Percentiles rank a stretch among this genome's conserved stretches.
phyloP scores from a whole-genome alignment of 1,284 basidiomycete genomes.

The Pseudozyma pruni region DNA sequence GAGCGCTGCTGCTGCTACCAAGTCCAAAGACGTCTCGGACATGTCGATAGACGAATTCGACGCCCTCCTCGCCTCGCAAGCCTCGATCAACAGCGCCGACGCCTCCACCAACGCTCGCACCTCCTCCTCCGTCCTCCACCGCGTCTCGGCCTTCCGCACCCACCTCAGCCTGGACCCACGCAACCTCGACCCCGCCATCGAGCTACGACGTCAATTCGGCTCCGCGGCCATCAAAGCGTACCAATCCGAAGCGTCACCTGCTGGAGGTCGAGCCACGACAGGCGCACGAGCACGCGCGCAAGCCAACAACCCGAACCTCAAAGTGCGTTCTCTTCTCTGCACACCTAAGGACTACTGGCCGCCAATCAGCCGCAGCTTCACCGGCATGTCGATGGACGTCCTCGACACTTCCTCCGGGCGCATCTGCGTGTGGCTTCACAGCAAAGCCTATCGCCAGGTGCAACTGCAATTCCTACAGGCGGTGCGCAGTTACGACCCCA shows the following conservation, averaged over 20 bases:
- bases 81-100: slow-evolving; percentile 14
- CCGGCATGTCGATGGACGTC: slow-evolving; percentile 63
- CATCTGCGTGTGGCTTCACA: slow-evolving; percentile 58
- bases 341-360: slow-evolving; percentile 64
- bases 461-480: slow-evolving; percentile 66
- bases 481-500: slow-evolving; percentile 61
- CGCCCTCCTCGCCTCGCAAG: slow-evolving; percentile 56
- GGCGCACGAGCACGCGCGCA: slow-evolving; percentile 53
- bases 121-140: not conserved
- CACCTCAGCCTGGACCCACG: slow-evolving; percentile 53
- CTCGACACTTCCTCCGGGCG: slow-evolving; percentile 45
- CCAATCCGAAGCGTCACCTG: slow-evolving; percentile 44
- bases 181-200: slow-evolving; percentile 59
- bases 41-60: slow-evolving; percentile 65
- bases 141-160: slow-evolving; percentile 36
- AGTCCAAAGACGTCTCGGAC: slow-evolving; percentile 52
- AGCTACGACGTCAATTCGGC: slow-evolving; percentile 65
- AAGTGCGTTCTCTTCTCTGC: slow-evolving; percentile 56
- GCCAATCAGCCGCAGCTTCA: slow-evolving; percentile 61
- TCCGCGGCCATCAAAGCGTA: slow-evolving; percentile 66
- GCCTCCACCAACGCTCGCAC: slow-evolving; percentile 4
- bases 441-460: slow-evolving; percentile 60
- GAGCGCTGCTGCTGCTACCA: slow-evolving; percentile 1
- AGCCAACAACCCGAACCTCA: slow-evolving; percentile 61
- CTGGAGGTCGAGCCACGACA: slow-evolving; percentile 18